Conservation (phyloP, 768 basidiomycete genomes). For the Hericium erinaceus region DNA sequence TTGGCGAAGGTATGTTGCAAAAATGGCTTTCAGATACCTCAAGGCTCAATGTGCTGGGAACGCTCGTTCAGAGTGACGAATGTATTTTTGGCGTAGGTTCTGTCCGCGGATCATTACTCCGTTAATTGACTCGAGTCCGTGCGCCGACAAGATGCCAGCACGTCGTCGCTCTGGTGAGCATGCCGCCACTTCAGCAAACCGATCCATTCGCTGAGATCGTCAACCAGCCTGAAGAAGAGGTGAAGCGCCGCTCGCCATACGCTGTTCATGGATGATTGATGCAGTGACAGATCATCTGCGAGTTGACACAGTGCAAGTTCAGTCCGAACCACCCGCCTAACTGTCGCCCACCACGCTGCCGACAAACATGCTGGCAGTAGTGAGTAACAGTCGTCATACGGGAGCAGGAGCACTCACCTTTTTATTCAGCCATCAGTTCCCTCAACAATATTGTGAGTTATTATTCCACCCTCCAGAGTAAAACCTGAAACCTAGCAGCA, state of each 20-base stretch:
- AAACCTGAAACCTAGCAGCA: background rate
- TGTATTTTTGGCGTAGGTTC: background rate
- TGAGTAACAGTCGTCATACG: constrained; percentile 24
- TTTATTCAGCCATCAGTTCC: background rate
- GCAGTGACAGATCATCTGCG: constrained; percentile 47
- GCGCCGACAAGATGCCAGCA: background rate
- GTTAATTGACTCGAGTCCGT: background rate
- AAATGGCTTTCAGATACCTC: background rate
- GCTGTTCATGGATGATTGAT: background rate
- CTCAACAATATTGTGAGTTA: background rate
- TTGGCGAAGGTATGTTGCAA: background rate
- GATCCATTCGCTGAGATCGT: too few relatives aligned
- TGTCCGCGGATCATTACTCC: background rate
- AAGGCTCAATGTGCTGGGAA: background rate
- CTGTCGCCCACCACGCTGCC: constrained; percentile 45
- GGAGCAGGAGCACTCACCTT: background rate
- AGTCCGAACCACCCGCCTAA: constrained; percentile 43
- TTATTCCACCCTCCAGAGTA: background rate
- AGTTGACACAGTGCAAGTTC: constrained; percentile 51
- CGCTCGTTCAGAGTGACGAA: background rate
- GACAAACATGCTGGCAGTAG: constrained; percentile 63
- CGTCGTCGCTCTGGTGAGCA: background rate
- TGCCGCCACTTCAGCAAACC: background rate
- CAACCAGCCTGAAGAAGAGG: background rate
- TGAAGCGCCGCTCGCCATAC: background rate